A percentile compares a stretch with the other conserved stretches of the same genome.
phyloP scores from a whole-genome alignment of 2,329 filamentous ascomycete species.

The Corinectria fuckeliana region DNA sequence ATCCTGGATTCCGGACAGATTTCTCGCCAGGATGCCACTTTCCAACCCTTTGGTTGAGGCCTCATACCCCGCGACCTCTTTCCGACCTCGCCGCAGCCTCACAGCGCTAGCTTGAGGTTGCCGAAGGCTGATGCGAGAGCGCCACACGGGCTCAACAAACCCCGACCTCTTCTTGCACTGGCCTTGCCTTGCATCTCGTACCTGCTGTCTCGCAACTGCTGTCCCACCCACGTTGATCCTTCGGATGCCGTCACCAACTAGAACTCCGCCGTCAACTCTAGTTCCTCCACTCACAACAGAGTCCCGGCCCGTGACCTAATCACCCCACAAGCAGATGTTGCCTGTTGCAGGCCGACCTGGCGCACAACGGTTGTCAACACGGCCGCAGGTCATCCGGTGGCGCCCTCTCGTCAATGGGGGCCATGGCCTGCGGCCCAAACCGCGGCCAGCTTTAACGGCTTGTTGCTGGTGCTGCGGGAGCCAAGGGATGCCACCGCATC shows the following conservation, averaged over 20 bases:
- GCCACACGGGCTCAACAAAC: slow-evolving; percentile 25
- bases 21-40: slow-evolving; percentile 5
- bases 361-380: slow-evolving; percentile 19
- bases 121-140: background rate
- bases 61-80: slow-evolving; percentile 4
- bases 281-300: slow-evolving; percentile 14
- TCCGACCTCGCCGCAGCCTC: slow-evolving; percentile 7
- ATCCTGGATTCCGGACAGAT: background rate
- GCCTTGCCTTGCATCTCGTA: slow-evolving; percentile 32
- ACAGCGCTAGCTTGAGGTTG: background rate
- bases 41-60: slow-evolving; percentile 9
- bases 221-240: slow-evolving; percentile 23
- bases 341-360: slow-evolving; percentile 19
- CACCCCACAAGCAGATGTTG: slow-evolving; percentile 24
- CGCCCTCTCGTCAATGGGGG: slow-evolving; percentile 14
- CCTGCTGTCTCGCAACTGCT: slow-evolving; percentile 33
- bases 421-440: slow-evolving; percentile 33
- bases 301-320: slow-evolving; percentile 15
- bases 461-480: slow-evolving; percentile 19
- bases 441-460: slow-evolving; percentile 31
- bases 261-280: slow-evolving; percentile 7
- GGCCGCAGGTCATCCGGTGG: slow-evolving; percentile 26
- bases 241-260: slow-evolving; percentile 14
- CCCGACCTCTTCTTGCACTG: slow-evolving; percentile 16
- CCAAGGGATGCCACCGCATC: slow-evolving; percentile 28